Evolutionary conservation across 768 basidiomycete species (phyloP).

Genomic region (Clavulina sp.): DNA sequence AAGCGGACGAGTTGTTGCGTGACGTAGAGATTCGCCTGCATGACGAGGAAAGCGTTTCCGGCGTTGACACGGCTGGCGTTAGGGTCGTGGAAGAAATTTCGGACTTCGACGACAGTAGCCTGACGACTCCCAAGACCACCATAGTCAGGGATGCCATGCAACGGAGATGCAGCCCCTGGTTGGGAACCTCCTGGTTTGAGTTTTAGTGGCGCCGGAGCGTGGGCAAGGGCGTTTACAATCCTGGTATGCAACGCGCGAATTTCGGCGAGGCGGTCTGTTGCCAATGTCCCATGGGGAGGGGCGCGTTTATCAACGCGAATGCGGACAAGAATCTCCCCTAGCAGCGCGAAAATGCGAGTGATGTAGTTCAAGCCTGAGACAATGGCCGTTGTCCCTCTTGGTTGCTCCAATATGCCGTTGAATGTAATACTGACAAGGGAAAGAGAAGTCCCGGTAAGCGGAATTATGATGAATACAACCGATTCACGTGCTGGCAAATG

Average conservation of each 20-base stretch:
- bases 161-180: not conserved
- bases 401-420: constrained; percentile 67
- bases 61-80: constrained; percentile 73
- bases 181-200: constrained; percentile 26
- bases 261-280: constrained; percentile 69
- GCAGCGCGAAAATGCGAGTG: constrained; percentile 67
- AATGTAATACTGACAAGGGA: constrained; percentile 51
- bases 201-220: constrained; percentile 58
- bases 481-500: constrained; percentile 4
- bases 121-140: constrained; percentile 46
- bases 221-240: constrained; percentile 53
- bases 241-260: constrained; percentile 63
- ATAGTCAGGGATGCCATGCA: constrained; percentile 5
- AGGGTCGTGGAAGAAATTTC: constrained; percentile 83
- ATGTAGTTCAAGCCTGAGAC: constrained; percentile 78
- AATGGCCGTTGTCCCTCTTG: constrained; percentile 69
- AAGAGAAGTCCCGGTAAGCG: constrained; percentile 5
- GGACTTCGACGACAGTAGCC: constrained; percentile 73
- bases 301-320: constrained; percentile 77
- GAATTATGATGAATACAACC: constrained; percentile 1
- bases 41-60: constrained; percentile 75
- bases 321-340: constrained; percentile 74
- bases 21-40: constrained; percentile 84
- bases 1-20: constrained; percentile 94
- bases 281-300: constrained; percentile 70